Base-by-base conservation (phyloP, 2,329 filamentous ascomycete species). In the Botryosphaeria agaves region DNA sequence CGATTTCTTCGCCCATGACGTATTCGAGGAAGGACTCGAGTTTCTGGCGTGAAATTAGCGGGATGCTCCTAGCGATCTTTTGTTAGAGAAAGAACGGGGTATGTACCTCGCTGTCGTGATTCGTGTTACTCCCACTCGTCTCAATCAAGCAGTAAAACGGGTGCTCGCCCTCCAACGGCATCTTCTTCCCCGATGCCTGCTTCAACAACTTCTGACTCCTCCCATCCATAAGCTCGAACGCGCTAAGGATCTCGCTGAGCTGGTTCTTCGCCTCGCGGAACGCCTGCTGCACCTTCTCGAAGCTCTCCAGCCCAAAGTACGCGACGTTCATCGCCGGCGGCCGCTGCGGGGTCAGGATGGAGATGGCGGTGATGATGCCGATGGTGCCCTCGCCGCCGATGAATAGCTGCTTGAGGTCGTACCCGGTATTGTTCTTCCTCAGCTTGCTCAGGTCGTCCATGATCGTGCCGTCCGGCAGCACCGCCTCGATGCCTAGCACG, bases 361-460 rank as follows among this genome's bases (percentile, higher is more conserved):
- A 85, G 21, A 95, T 67, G 28, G 72, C 85, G 12, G 89, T 98
- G 44, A 98, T 80, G 45, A 95, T 79, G 31, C 89, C 89, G 38
- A 95, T 78, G 4, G 89, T 95, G 15, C 89, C 89, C 55, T 98
- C 89, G 18, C 76, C 81, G 27, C 89, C 89, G 45, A 98, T 92
- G 52, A 98, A 94, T 20, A 94, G 69, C 56, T 94, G 87, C 62
- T 94, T 94, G 34, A 94, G 57, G 51, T 98, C 91, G 56, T 95
- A 98, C 17, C 89, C 89, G 2, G 89, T 98, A 61, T 98, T 98
- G 65, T 98, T 95, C 65, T 98, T 98, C 41, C 89, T 74, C 34
- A 98, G 64, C 35, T 71, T 85, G 42, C 72, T 78, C 18, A 98
- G 72, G 44, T 94, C 84, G 44, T 95, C 75, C 27, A 98, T 66